Conservation (phyloP, 768 basidiomycete genomes). For the Boletus bicolor region DNA sequence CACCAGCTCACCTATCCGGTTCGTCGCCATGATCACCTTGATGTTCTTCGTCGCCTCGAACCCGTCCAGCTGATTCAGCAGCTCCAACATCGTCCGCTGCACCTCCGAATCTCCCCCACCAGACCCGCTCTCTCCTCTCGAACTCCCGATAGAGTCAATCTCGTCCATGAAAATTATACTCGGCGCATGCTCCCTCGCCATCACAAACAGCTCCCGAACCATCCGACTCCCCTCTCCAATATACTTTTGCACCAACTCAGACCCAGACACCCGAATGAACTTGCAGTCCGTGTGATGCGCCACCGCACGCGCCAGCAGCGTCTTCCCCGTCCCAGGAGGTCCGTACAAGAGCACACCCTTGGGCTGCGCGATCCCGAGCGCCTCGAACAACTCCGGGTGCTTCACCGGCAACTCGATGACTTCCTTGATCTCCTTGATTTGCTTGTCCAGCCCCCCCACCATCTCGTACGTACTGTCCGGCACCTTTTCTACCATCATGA, state of each 20-base stretch:
- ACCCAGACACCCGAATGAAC: conserved; percentile 93
- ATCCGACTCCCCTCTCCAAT: conserved; percentile 96
- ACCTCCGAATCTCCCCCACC: conserved; percentile 88
- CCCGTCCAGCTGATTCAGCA: conserved; percentile 86
- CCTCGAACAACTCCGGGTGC: conserved; percentile 95
- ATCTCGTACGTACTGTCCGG: conserved; percentile 99
- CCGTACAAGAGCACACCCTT: conserved; percentile 96
- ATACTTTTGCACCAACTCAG: conserved; percentile 96
- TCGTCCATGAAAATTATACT: conserved; percentile 99
- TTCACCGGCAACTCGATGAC: conserved; percentile 98
- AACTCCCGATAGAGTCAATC: conserved; percentile 95
- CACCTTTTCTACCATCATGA: conserved; percentile 99
- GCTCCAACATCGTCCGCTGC: conserved; percentile 86
- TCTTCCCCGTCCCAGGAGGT: conserved; percentile 96
- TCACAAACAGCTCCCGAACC: conserved; percentile 97
- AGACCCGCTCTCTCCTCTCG: conserved; percentile 74
- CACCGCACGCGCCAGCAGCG: conserved; percentile 89
- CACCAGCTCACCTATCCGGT: conserved; percentile 70
- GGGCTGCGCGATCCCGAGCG: conserved; percentile 94
- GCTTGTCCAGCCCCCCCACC: conserved; percentile 98
- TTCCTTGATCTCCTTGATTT: conserved; percentile 98
- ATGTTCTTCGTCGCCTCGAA: conserved; percentile 84
- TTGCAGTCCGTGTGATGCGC: conserved; percentile 98
- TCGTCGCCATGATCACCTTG: conserved; percentile 95
- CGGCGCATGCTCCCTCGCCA: conserved; percentile 96